phyloP scores from a whole-genome alignment of 2,329 filamentous ascomycete genomes.

The Sclerotinia nivalis region DNA sequence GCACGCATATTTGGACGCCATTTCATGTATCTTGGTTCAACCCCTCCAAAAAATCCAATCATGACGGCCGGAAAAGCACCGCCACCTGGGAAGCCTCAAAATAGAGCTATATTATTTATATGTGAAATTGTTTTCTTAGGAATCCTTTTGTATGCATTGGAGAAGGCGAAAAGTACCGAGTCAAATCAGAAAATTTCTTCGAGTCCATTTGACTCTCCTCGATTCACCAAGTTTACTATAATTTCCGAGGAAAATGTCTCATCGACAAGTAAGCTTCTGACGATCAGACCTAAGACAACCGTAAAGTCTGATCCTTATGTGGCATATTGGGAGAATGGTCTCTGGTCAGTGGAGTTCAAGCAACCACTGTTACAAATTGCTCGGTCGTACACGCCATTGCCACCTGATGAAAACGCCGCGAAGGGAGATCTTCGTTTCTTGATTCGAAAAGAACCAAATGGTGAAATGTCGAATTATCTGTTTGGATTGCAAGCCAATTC shows the following conservation, averaged over 20 bases:
- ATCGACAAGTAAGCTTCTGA: constrained; percentile 68
- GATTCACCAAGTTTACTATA: constrained; percentile 68
- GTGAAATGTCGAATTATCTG: constrained; percentile 85
- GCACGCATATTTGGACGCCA: not conserved
- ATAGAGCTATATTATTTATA: not conserved
- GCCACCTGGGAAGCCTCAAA: not conserved
- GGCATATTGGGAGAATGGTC: constrained; percentile 59
- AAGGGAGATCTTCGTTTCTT: constrained; percentile 64
- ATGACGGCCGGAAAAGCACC: not conserved
- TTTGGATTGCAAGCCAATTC: constrained; percentile 62
- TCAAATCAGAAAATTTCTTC: not conserved
- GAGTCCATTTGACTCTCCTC: constrained; percentile 53
- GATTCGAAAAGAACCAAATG: constrained; percentile 73
- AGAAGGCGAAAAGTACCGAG: too few relatives aligned
- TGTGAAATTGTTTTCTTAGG: not conserved
- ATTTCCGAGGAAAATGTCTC: constrained; percentile 62
- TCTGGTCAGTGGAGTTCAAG: constrained; percentile 91
- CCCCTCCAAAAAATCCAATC: constrained; percentile 2
- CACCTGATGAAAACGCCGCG: constrained; percentile 47
- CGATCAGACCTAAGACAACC: constrained; percentile 50
- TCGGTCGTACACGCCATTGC: constrained; percentile 86
- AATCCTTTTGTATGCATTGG: not conserved
- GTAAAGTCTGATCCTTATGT: constrained; percentile 41
- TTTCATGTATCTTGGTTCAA: not conserved
- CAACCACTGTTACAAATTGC: constrained; percentile 94